Evolutionary conservation across 2,329 filamentous ascomycete species (phyloP).

Genomic region (Nannizzia gypsea): DNA sequence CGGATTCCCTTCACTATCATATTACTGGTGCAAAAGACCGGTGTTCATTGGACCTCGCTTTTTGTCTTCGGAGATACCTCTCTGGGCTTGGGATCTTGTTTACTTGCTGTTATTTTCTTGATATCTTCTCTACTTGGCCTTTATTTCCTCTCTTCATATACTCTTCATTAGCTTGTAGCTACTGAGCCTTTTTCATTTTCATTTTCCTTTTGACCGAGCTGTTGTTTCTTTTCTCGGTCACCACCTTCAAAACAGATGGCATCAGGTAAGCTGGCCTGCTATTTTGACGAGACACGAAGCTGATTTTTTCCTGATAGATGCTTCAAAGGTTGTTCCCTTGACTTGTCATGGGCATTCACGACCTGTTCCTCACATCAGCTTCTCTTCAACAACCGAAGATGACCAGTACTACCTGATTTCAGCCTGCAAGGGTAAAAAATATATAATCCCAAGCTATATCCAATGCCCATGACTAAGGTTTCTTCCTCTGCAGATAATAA

Average conservation of each 20-base stretch:
- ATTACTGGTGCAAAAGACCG: constrained; percentile 7
- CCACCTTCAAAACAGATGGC: background rate
- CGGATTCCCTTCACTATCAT: constrained; percentile 10
- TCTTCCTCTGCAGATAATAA: constrained; percentile 63
- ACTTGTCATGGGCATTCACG: constrained; percentile 92
- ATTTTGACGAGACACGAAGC: background rate
- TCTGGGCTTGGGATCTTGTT: background rate
- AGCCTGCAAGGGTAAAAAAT: constrained; percentile 63
- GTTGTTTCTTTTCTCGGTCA: background rate
- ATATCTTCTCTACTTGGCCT: background rate
- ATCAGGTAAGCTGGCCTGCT: constrained; percentile 3
- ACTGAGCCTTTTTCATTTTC: constrained; percentile 1
- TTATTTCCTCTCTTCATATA: background rate
- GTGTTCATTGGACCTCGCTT: constrained; percentile 5
- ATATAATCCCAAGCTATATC: background rate
- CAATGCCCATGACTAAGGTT: background rate
- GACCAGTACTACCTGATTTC: constrained; percentile 87
- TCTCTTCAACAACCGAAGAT: constrained; percentile 71
- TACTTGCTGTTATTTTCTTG: background rate
- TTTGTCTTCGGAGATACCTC: background rate
- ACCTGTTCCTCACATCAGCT: constrained; percentile 81
- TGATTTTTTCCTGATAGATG: constrained; percentile 8
- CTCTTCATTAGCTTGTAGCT: background rate
- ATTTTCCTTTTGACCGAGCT: background rate
- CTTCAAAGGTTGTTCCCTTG: constrained; percentile 51